A percentile compares a stretch with the other conserved stretches of the same genome.
These are phyloP conservation scores for Penicillium sp. DNA, from an alignment of 2,329 filamentous ascomycete genomes.

Conservation along the genomic window DNA sequence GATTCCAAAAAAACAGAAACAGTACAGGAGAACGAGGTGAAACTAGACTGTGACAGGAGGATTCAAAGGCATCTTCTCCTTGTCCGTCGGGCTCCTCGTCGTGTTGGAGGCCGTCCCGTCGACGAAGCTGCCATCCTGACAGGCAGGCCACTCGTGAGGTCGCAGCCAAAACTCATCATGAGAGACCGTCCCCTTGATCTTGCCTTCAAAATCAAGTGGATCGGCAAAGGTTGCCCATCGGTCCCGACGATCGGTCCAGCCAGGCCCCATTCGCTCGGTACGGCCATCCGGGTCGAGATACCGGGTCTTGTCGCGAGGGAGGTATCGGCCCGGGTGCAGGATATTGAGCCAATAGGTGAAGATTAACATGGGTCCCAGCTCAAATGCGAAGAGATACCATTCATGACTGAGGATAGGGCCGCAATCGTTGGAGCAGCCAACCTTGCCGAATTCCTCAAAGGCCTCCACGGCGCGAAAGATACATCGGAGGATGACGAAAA, in stretches of 20 bases:
- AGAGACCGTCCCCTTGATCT: slow-evolving; percentile 19
- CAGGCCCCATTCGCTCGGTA: slow-evolving; percentile 29
- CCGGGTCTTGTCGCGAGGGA: slow-evolving; percentile 23
- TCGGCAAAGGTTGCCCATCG: slow-evolving; percentile 25
- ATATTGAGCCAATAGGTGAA: slow-evolving; percentile 33
- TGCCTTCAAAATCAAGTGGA: slow-evolving; percentile 24
- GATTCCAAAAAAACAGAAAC: neutral
- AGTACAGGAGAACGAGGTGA: neutral
- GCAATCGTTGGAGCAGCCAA: slow-evolving; percentile 21
- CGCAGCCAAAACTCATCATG: slow-evolving; percentile 28
- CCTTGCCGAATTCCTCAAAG: slow-evolving; percentile 21
- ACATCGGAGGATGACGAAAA: slow-evolving; percentile 30
- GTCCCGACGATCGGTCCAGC: slow-evolving; percentile 27
- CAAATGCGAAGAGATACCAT: slow-evolving; percentile 36
- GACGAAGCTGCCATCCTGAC: slow-evolving; percentile 24
- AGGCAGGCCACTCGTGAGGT: slow-evolving; percentile 23
- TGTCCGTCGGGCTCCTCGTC: neutral
- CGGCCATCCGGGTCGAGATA: slow-evolving; percentile 27
- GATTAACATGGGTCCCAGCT: slow-evolving; percentile 32
- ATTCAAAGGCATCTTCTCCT: neutral
- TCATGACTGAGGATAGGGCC: slow-evolving; percentile 26
- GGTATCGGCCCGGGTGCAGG: slow-evolving; percentile 31
- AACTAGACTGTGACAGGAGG: neutral
- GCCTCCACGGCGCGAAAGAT: slow-evolving; percentile 33
- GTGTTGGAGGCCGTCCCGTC: slow-evolving; percentile 19